Evolutionary conservation across 2,329 filamentous ascomycete species (phyloP), one percentile per base, ranked within the genome.

Genomic region (Colletotrichum truncatum): DNA sequence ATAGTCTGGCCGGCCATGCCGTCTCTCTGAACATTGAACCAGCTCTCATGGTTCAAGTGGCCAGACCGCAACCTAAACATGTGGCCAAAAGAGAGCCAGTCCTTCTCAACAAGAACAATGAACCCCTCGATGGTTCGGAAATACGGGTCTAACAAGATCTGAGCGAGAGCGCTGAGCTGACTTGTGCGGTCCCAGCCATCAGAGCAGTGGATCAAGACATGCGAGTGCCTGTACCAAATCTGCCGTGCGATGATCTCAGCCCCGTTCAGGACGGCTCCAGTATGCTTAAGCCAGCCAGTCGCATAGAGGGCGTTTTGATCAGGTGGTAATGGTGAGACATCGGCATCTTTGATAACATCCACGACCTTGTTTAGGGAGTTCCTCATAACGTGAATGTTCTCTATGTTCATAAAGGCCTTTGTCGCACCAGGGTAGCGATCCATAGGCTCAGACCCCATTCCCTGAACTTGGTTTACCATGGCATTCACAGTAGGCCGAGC

Each of bases 161-260:
- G 94, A 60, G 94, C 91, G 61, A 99, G 81, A 4, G 94, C 94
- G 73, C 94, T 97, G 54, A 99, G 85, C 79, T 99, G 96, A 73
- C 94, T 95, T 7, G 96, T 99, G 53, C 96, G 91, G 78, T 99
- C 96, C 96, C 96, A 99, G 4, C 96, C 96, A 78, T 99, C 96
- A 2, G 96, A 98, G 78, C 96, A 99, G 78, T 99, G 96, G 51
- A 99, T 97, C 46, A 99, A 82, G 10, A 97, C 95, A 75, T 99
- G 94, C 1, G 94, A 97, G 74, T 98, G 95, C 69, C 93, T 92
- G 63, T 98, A 90, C 28, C 94, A 96, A 32, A 99, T 90, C 72
- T 96, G 93, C 30, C 92, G 87, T 28, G 94, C 91, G 70, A 98
- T 97, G 61, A 97, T 83, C 51, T 90, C 88, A 6, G 94, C 91